Conservation (phyloP, 257 asterid genomes). For the Solanum chaucha region DNA sequence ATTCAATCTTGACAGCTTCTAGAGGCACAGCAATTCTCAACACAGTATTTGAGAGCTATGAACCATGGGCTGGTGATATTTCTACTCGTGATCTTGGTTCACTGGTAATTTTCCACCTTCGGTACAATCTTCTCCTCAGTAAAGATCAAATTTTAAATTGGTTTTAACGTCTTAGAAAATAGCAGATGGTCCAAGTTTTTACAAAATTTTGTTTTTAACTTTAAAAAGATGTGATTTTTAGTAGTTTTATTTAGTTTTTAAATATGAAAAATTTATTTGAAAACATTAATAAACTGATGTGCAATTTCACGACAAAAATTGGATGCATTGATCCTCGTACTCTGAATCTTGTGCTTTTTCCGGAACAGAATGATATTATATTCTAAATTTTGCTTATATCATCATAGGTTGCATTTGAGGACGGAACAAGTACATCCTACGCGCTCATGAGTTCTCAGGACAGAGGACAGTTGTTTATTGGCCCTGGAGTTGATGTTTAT, state of each 20-base stretch:
- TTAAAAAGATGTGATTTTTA: background rate
- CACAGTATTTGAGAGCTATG: constrained; percentile 84
- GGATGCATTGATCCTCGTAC: background rate
- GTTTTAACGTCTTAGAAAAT: background rate
- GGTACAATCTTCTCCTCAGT: background rate
- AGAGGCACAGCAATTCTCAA: constrained; percentile 95
- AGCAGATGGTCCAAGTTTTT: background rate
- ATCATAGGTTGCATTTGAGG: constrained; percentile 82
- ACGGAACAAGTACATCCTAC: constrained; percentile 75
- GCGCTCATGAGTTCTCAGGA: constrained; percentile 93
- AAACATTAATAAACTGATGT: background rate
- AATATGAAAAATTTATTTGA: background rate
- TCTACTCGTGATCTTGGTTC: constrained; percentile 93
- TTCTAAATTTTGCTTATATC: background rate
- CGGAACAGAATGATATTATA: background rate
- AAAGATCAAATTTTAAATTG: background rate
- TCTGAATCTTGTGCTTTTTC: background rate
- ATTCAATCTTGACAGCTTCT: constrained; percentile 82
- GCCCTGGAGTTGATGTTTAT: constrained; percentile 76
- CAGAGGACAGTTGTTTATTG: constrained; percentile 84
- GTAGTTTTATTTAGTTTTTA: background rate
- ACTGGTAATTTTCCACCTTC: constrained; percentile 39
- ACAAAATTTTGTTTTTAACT: background rate
- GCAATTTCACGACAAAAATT: background rate
- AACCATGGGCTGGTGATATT: constrained; percentile 95